Percentiles rank a stretch among this genome's conserved stretches.
Conservation (phyloP, 179 eudicot species). For the Actinidia polygama region DNA sequence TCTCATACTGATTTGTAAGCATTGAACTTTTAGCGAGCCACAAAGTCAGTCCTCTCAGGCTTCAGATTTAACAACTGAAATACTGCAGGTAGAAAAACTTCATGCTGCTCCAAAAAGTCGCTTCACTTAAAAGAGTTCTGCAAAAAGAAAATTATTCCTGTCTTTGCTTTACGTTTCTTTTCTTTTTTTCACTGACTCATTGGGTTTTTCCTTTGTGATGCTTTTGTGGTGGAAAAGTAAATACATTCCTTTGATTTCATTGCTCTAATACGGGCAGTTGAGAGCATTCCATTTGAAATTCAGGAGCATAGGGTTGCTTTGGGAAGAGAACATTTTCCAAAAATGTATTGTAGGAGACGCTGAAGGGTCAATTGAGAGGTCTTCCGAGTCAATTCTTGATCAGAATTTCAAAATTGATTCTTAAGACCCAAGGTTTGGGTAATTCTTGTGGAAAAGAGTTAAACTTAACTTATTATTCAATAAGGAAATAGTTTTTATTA, state of each 20-base stretch:
- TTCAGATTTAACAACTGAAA: not conserved
- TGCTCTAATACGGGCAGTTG: not conserved
- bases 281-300: not conserved
- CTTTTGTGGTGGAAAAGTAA: not conserved
- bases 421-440: not conserved
- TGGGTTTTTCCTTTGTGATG: not conserved
- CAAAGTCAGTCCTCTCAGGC: not conserved
- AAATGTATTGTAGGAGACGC: not conserved
- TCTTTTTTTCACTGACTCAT: not conserved
- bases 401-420: no score
- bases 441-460: conserved; percentile 9
- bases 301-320: not conserved
- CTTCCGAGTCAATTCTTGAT: not conserved
- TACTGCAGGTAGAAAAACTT: not conserved
- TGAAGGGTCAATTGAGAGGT: not conserved
- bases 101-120: not conserved
- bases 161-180: not conserved
- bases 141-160: not conserved
- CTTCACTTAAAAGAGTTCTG: no score
- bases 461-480: not conserved
- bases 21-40: not conserved
- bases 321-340: not conserved
- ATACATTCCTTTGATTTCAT: not conserved
- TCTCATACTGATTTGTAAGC: not conserved
- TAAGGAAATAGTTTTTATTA: not conserved